phyloP scores from a whole-genome alignment of 805 yeast genomes.

The Myxozyma kluyveri region DNA sequence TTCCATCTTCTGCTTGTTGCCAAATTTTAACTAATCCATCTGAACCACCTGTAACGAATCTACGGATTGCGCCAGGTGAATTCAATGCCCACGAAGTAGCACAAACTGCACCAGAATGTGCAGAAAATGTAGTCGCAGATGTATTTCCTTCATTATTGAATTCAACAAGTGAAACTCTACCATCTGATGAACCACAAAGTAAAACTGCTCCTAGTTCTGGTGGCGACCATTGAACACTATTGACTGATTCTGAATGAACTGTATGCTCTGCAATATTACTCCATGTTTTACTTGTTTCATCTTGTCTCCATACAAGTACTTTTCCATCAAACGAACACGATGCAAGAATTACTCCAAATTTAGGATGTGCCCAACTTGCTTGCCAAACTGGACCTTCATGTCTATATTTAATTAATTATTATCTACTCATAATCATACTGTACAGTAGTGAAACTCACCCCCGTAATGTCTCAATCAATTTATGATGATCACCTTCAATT shows the following conservation, averaged over 20 bases:
- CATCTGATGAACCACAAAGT: slow-evolving; percentile 89
- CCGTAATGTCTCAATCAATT: slow-evolving; percentile 73
- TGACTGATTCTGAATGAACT: slow-evolving; percentile 90
- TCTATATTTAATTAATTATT: slow-evolving; percentile 26
- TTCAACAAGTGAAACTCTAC: slow-evolving; percentile 84
- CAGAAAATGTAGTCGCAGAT: slow-evolving; percentile 53
- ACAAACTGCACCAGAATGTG: slow-evolving; percentile 92
- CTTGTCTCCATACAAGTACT: slow-evolving; percentile 93
- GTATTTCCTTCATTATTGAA: slow-evolving; percentile 83
- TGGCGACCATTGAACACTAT: slow-evolving; percentile 95
- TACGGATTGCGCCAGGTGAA: slow-evolving; percentile 42
- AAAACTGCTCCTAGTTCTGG: slow-evolving; percentile 93
- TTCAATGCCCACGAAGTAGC: slow-evolving; percentile 85
- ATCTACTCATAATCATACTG: not conserved
- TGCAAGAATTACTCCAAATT: slow-evolving; percentile 91
- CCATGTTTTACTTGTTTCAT: slow-evolving; percentile 69
- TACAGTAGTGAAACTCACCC: slow-evolving; percentile 45
- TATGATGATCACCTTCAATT: slow-evolving; percentile 80
- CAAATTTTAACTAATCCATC: slow-evolving; percentile 92
- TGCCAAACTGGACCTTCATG: slow-evolving; percentile 99
- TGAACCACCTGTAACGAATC: slow-evolving; percentile 92
- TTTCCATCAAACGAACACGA: slow-evolving; percentile 95
- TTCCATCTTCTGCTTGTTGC: slow-evolving; percentile 53
- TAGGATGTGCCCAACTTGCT: slow-evolving; percentile 98
- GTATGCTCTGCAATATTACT: slow-evolving; percentile 79